Base-by-base conservation (phyloP, 176 grass and related monocot species). In the Elymus sibiricus region DNA sequence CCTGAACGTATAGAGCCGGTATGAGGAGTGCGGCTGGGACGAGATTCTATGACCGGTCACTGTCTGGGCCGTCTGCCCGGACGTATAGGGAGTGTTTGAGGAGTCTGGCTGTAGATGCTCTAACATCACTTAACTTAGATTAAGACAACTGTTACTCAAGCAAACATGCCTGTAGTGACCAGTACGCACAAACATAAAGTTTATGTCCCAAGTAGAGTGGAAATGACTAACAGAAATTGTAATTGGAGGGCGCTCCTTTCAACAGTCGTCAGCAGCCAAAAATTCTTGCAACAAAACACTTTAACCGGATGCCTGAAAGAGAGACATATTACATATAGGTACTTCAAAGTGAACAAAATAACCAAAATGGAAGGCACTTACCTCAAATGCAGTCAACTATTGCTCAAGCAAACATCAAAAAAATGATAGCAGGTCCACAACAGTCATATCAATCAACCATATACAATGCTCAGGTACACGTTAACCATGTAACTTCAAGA, bases 331-430 rank as follows among this genome's bases (percentile, higher is more conserved):
- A 74, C 24, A 49, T 10, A 74, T 29, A 74, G 42, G 71, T 28
- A 74, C 25, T 19, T 74, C 71, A 29, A 29, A 74, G 4, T 47
- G 42, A 74, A 17, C 1, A 47, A 49, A 49, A 74, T 74, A 74
- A 49, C 14, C 43, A 25, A 74, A 74, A 49, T 28, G 24, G 24
- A 14, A 49, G 25, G 25, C 71, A 49, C 71, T 74, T 74, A 17
- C 71, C 71, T 72, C n/a, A 70, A 29, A 86, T 64, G 42, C 21
- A 26, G 73, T 78, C 29, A 35, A 42, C 37, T 79, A n/a, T n/a
- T 86, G 79, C 58, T 79, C 37, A 71, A 27, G 25, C 25, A 65
- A 86, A 58, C 35, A 79, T 40, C 19, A 22, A 83, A 79, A 79
- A 22, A 49, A 47, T 65, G 32, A 16, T 11, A 31, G 24, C 37